A percentile compares a stretch with the other conserved stretches of the same genome.
phyloP scores from a whole-genome alignment of 805 yeast genomes.

The Myxozyma sirexii region DNA sequence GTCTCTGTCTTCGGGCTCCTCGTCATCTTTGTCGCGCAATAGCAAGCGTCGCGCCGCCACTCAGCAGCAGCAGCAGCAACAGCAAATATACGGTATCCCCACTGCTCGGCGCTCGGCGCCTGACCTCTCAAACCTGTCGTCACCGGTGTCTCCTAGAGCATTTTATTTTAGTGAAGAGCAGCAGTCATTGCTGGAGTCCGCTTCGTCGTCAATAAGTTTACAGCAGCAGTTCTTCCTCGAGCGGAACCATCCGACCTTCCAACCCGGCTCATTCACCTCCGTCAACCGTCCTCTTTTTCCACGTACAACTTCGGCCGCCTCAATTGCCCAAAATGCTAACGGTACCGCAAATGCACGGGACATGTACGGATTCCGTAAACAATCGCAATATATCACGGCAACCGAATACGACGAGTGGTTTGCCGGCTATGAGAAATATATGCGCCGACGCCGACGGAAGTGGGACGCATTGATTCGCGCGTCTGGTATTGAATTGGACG shows the following conservation, averaged over 20 bases:
- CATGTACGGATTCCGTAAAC: constrained; percentile 84
- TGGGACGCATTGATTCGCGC: constrained; percentile 72
- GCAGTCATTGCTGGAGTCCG: not conserved
- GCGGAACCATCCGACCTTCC: constrained; percentile 12
- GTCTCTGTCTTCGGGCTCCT: not conserved
- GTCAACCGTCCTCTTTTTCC: not conserved
- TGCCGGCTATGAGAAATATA: constrained; percentile 62
- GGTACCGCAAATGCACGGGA: constrained; percentile 50
- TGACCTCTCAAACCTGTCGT: not conserved
- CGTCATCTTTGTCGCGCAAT: not conserved
- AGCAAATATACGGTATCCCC: not conserved
- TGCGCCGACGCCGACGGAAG: constrained; percentile 66
- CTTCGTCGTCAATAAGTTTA: not conserved
- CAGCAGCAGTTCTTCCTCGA: constrained; percentile 11
- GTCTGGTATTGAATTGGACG: constrained; percentile 58
- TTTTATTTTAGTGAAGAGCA: not conserved
- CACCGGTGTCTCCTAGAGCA: not conserved
- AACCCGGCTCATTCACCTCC: constrained; percentile 16
- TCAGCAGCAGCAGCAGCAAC: not conserved
- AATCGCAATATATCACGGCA: constrained; percentile 54
- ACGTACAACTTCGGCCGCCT: not conserved
- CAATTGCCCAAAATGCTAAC: not conserved
- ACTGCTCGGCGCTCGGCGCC: constrained; percentile 10
- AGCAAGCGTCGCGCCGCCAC: not conserved
- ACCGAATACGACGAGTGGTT: constrained; percentile 77